Conservation (phyloP, 495 filamentous ascomycete species). For the Articulospora tetracladia region DNA sequence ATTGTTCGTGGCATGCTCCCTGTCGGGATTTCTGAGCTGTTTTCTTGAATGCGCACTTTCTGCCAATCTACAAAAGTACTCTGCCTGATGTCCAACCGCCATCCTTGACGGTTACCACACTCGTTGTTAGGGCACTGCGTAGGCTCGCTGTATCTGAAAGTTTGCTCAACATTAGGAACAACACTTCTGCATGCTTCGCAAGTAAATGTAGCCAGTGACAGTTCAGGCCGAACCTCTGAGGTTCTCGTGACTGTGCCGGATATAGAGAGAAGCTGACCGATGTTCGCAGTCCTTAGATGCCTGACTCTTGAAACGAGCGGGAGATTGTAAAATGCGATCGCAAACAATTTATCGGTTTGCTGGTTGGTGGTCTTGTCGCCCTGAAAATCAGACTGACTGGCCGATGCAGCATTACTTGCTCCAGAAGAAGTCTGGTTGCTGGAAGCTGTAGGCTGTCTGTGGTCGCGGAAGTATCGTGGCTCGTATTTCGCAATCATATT, state of each 20-base stretch:
- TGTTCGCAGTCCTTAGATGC: conserved; percentile 82
- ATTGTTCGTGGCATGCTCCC: conserved; percentile 98
- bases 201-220: conserved; percentile 87
- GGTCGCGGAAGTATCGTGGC: conserved; percentile 87
- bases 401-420: conserved; percentile 55
- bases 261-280: conserved; percentile 89
- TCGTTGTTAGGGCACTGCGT: conserved; percentile 89
- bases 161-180: conserved; percentile 90
- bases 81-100: conserved; percentile 93
- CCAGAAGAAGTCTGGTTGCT: conserved; percentile 64
- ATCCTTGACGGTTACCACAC: conserved; percentile 86
- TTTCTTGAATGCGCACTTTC: conserved; percentile 95
- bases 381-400: conserved; percentile 59
- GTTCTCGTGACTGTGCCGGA: conserved; percentile 96
- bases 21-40: conserved; percentile 95
- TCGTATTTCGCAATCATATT: conserved; percentile 92
- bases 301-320: conserved; percentile 90
- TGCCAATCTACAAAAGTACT: conserved; percentile 99
- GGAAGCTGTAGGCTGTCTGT: conserved; percentile 68
- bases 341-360: conserved; percentile 94
- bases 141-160: conserved; percentile 95
- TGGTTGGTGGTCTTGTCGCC: conserved; percentile 80
- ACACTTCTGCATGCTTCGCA: conserved; percentile 83
- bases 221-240: conserved; percentile 91
- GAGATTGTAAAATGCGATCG: conserved; percentile 93